Base-by-base conservation (phyloP, 2,329 filamentous ascomycete genomes). In the Colletotrichum euphorbiae region DNA sequence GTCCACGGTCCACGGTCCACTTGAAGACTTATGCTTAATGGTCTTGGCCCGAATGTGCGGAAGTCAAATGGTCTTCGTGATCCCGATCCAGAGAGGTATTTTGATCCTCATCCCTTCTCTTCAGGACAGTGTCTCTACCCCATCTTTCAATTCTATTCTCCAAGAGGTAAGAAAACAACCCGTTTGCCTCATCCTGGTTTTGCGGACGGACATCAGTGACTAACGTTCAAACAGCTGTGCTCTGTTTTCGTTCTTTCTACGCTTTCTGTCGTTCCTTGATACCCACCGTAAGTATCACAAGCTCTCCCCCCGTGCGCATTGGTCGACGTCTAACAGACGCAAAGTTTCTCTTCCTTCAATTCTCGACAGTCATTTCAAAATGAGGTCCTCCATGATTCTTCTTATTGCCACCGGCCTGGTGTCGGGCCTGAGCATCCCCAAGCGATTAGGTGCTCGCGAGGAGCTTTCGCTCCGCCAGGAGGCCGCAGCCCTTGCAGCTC, bases 391-490 rank as follows among this genome's bases (percentile, higher is more conserved):
- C 66, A 70, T 74, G 45, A 42, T 77, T 28, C 65, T 77, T 54
- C 70, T 76, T 42, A 33, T 77, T 40, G 71, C 76, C 33, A 73
- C 72, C 67, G 74, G 75, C 71, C 73, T 77, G 73, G 75, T 72
- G 67, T 75, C 76, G 66, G 76, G 73, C 52, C 70, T 73, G 46
- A 73, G 70, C 48, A 72, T 75, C 17, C 74, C 74, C 55, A 64
- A 63, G 51, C 62, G 51, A 40, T 59, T 62, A 40, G 58, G 52
- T 28, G 48, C 67, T 59, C 56, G 67, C 17, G 48, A 19, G 17
- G 45, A 59, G 50, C 17, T 58, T 28, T 60, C 24, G 31, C 6
- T 62, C n/a, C 52, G 42, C 24, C 21, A 57, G 55, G 69, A 51
- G 28, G 42, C 46, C 31, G 54, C 55, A 24, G 55, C 56, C 3